Evolutionary conservation across 108 stramenopile species (phyloP), one percentile per base, ranked within the genome.

Genomic region (Asterionellopsis glacialis): DNA sequence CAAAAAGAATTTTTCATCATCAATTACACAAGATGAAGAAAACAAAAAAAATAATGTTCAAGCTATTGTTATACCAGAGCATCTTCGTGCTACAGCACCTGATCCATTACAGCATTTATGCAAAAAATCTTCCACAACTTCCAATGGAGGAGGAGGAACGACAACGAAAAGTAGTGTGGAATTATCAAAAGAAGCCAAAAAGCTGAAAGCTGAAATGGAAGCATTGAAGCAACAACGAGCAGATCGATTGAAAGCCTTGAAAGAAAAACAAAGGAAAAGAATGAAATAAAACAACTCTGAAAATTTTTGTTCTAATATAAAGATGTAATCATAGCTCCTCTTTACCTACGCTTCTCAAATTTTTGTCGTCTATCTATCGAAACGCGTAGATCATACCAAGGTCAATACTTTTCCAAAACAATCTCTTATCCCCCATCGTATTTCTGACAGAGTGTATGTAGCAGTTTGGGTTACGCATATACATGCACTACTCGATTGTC

Each of bases 61-160:
- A 23, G 52, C 74, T 1, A 64, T 81, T 38, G 65, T 56, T 18
- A 85, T 83, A 23, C 85, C 85, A 11, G 68, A 64, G n/a, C 85
- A 86, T 61, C 67, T 86, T 27, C 48, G 68, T 53, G 45, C 22
- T n/a, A 49, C 59, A 12, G 51, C 72, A 51, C 72, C 73, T 11
- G 74, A 75, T 51, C 73, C 75, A 38, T 60, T 59, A 11, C 73
- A 70, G 18, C 57, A 52, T 11, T 63, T 50, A 6, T 49, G 62
- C 56, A 77, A 68, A 44, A 81, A 69, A 22, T 14, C 63, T 43
- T 12, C 44, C 33, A 33, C 33, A 33, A 33, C 33, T 5, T 5
- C 33, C 2, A 33, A 7, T 33, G 33, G 33, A 33, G 33, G 33
- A 33, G 7, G 5, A 50, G 40, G 13, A 23, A 11, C 19, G 19